These are phyloP conservation scores for Nadsonia fulvescens DNA, from an alignment of 805 yeast species.

Conservation along the genomic window DNA sequence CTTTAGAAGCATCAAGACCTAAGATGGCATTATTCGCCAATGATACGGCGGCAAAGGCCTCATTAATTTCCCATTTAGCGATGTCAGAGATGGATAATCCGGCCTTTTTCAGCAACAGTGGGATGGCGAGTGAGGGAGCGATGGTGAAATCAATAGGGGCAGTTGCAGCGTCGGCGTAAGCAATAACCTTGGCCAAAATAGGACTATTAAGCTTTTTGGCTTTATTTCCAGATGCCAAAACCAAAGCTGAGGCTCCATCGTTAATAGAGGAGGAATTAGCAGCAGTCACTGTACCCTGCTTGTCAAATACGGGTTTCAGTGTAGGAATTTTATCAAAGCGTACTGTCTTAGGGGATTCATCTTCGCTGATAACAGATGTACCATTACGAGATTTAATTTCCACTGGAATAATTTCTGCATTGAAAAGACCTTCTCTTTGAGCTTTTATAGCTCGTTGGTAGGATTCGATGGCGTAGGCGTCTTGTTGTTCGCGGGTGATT, in stretches of 20 bases:
- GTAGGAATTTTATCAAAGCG: conserved; percentile 50
- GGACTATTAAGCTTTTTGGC: conserved; percentile 58
- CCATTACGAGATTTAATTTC: conserved; percentile 56
- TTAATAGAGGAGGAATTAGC: conserved; percentile 87
- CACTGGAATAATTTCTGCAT: conserved; percentile 63
- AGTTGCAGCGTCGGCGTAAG: conserved; percentile 96
- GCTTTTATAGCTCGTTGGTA: conserved; percentile 69
- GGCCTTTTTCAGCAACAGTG: conserved; percentile 79
- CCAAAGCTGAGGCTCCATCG: conserved; percentile 91
- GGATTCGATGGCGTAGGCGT: conserved; percentile 61
- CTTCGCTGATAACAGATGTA: conserved; percentile 44
- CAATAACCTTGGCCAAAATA: conserved; percentile 55
- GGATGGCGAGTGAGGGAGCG: conserved; percentile 86
- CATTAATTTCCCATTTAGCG: conserved; percentile 81
- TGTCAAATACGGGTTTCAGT: conserved; percentile 81
- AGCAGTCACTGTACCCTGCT: conserved; percentile 89
- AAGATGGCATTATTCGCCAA: conserved; percentile 61
- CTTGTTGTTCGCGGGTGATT: conserved; percentile 70
- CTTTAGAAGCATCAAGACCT: conserved; percentile 45
- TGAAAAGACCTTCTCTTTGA: conserved; percentile 53
- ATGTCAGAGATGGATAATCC: conserved; percentile 42
- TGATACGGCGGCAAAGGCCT: conserved; percentile 93
- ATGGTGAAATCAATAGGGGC: conserved; percentile 83
- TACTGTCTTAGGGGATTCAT: conserved; percentile 61
- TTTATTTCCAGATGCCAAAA: conserved; percentile 65